These are phyloP conservation scores for Radiomyces spectabilis DNA, from an alignment of 192 early-diverging fungal species.

Conservation along the genomic window DNA sequence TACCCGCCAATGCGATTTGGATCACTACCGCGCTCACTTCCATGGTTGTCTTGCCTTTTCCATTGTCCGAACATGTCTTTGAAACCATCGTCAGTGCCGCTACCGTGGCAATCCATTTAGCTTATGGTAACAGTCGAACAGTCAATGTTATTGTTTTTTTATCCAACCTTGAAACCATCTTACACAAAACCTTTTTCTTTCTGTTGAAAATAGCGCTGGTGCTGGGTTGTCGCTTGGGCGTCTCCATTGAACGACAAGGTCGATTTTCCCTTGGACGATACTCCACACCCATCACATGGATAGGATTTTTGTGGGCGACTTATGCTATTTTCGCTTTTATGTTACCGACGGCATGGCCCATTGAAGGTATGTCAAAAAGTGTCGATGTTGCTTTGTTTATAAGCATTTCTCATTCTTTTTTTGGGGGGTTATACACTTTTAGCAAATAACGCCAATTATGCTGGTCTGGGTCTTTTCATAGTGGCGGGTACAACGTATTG, in stretches of 20 bases:
- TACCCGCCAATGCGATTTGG: slow-evolving; percentile 14
- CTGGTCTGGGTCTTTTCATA: slow-evolving; percentile 5
- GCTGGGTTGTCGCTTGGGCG: slow-evolving; percentile 6
- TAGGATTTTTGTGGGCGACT: slow-evolving; percentile 16
- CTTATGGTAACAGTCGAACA: slow-evolving; percentile 11
- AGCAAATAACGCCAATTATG: slow-evolving; percentile 15
- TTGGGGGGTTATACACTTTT: not conserved
- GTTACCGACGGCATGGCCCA: slow-evolving; percentile 22
- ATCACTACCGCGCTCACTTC: not conserved
- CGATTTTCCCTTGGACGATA: slow-evolving; percentile 15
- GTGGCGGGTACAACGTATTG: not conserved
- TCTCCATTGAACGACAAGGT: not conserved
- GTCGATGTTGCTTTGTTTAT: not conserved
- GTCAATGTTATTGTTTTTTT: not conserved
- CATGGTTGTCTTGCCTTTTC: slow-evolving; percentile 14
- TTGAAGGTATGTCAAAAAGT: slow-evolving; percentile 1
- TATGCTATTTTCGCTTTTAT: slow-evolving; percentile 19
- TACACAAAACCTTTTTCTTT: not conserved
- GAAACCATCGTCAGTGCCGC: slow-evolving; percentile 22
- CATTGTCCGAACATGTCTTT: slow-evolving; percentile 18
- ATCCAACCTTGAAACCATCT: not conserved
- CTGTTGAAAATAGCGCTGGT: slow-evolving; percentile 4
- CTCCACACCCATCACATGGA: slow-evolving; percentile 7
- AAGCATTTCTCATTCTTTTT: not conserved
- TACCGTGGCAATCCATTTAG: slow-evolving; percentile 11